Conservation (phyloP, 78 protist species). For the Monocercomonoides exilis region DNA sequence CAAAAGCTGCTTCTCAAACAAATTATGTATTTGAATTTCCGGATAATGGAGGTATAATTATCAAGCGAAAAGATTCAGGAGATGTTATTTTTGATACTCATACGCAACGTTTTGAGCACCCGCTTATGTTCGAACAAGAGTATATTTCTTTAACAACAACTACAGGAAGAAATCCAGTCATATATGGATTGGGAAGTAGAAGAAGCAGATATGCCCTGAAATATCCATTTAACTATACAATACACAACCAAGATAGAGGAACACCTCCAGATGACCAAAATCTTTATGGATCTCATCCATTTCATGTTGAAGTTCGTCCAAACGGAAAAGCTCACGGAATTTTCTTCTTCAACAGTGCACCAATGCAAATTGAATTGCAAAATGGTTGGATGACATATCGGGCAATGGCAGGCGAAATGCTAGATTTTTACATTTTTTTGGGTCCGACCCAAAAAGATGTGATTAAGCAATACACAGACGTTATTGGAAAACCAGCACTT, state of each 20-base stretch:
- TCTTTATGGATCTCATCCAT: slow-evolving; percentile 68
- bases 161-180: background rate
- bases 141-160: slow-evolving; percentile 16
- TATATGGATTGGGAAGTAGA: slow-evolving; percentile 55
- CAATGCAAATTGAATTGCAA: slow-evolving; percentile 48
- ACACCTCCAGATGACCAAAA: slow-evolving; percentile 11
- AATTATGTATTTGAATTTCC: background rate
- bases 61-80: background rate
- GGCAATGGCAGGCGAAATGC: slow-evolving; percentile 44
- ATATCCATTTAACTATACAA: background rate
- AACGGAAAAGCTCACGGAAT: slow-evolving; percentile 52
- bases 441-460: slow-evolving; percentile 62
- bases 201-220: background rate
- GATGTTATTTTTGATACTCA: slow-evolving; percentile 20
- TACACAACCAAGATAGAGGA: slow-evolving; percentile 4
- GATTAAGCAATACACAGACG: slow-evolving; percentile 43
- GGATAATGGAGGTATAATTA: background rate
- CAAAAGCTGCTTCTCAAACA: background rate
- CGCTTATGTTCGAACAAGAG: slow-evolving; percentile 12
- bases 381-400: slow-evolving; percentile 4
- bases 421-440: slow-evolving; percentile 55
- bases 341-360: slow-evolving; percentile 43
- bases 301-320: slow-evolving; percentile 34
- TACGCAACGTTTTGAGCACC: background rate
- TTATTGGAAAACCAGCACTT: slow-evolving; percentile 40